These are phyloP conservation scores for Zygosaccharomyces gambellarensis DNA, from an alignment of 805 yeast species.

Conservation along the genomic window DNA sequence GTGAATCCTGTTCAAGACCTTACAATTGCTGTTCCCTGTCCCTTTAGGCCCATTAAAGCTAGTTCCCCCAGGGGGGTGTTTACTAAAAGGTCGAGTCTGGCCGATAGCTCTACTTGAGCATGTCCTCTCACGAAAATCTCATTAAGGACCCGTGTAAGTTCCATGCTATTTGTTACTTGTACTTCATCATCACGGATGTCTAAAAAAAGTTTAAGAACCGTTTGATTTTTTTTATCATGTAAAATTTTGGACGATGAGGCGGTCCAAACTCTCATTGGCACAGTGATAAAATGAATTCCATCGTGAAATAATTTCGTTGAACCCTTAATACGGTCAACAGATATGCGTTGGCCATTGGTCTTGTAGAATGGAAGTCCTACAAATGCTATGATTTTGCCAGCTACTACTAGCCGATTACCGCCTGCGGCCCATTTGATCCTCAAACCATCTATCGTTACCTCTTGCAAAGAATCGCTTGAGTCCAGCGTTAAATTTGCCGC, in stretches of 20 bases:
- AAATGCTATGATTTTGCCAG: constrained; percentile 37
- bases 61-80: constrained; percentile 27
- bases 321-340: constrained; percentile 41
- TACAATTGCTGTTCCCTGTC: constrained; percentile 27
- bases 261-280: constrained; percentile 44
- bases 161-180: constrained; percentile 38
- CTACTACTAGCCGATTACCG: constrained; percentile 33
- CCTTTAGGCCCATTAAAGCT: constrained; percentile 24
- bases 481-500: constrained; percentile 23
- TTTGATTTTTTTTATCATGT: constrained; percentile 18
- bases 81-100: constrained; percentile 24
- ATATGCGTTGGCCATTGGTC: constrained; percentile 22
- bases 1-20: constrained; percentile 3
- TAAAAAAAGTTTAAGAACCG: constrained; percentile 36
- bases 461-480: constrained; percentile 30
- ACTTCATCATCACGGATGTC: constrained; percentile 41
- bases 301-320: constrained; percentile 38
- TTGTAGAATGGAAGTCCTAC: constrained; percentile 33
- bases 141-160: constrained; percentile 41
- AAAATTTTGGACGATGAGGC: constrained; percentile 37
- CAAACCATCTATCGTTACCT: constrained; percentile 37
- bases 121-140: constrained; percentile 40
- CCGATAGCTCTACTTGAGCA: constrained; percentile 27
- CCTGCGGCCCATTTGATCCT: constrained; percentile 34
- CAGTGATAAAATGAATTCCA: constrained; percentile 40